Conservation (phyloP, 140 eudicot species). For the Oenanthe javanica region DNA sequence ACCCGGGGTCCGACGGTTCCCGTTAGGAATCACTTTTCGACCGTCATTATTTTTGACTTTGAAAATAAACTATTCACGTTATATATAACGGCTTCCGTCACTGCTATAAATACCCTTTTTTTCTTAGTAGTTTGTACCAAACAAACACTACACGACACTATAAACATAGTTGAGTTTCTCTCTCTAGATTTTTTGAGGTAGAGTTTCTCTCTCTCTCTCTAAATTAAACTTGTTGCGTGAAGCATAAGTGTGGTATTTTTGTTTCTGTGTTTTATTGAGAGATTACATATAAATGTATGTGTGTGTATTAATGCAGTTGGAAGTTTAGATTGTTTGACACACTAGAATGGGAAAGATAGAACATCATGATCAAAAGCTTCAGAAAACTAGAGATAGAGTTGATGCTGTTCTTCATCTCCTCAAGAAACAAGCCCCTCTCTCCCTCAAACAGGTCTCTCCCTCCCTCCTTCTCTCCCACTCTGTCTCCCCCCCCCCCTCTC, state of each 20-base stretch:
- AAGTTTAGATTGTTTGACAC: background rate
- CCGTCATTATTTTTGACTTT: constrained; percentile 47
- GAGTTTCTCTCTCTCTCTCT: constrained; percentile 4
- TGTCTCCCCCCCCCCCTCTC: constrained; percentile 17
- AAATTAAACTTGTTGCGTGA: constrained; percentile 43
- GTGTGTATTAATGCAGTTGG: background rate
- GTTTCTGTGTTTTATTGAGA: constrained; percentile 25
- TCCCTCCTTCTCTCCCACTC: constrained; percentile 25
- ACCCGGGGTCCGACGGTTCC: constrained; percentile 38
- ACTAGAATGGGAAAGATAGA: constrained; percentile 64
- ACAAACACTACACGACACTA: background rate
- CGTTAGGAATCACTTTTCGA: constrained; percentile 51
- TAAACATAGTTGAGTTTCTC: background rate
- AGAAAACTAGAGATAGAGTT: constrained; percentile 24
- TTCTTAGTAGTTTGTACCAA: background rate
- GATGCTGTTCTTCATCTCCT: constrained; percentile 72
- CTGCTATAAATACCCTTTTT: constrained; percentile 33
- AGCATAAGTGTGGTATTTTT: constrained; percentile 48
- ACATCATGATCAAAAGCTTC: constrained; percentile 20
- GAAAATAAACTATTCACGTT: constrained; percentile 22
- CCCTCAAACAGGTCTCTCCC: constrained; percentile 69
- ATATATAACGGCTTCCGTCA: constrained; percentile 62
- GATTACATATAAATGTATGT: constrained; percentile 1
- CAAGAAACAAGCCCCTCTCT: constrained; percentile 62
- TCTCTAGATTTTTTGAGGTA: constrained; percentile 16